Evolutionary conservation across 257 asterid species (phyloP).

Genomic region (Solanum corneliomulleri): DNA sequence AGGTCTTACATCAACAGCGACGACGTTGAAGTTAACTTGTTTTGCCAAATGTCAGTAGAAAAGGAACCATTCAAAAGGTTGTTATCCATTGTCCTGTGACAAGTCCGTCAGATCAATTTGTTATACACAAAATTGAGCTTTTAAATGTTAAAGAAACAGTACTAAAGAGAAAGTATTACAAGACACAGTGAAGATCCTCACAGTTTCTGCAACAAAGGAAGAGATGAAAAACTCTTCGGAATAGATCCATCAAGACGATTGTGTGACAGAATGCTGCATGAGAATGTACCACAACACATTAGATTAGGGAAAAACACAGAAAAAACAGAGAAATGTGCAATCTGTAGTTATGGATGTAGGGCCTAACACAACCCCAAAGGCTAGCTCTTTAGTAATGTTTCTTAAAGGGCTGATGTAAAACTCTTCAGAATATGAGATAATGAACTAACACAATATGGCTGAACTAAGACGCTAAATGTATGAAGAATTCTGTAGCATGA

Average conservation of each 20-base stretch:
- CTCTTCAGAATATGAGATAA: not conserved
- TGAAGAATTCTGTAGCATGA: not conserved
- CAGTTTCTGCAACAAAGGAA: slow-evolving; percentile 73
- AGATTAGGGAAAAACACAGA: not conserved
- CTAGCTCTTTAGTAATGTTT: not conserved
- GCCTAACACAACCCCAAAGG: not conserved
- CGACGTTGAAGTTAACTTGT: slow-evolving; percentile 38
- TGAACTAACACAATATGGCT: not conserved
- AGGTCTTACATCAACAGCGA: slow-evolving; percentile 57
- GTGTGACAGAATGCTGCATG: slow-evolving; percentile 64
- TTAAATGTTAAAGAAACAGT: not conserved
- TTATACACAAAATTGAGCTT: not conserved
- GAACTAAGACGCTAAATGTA: not conserved
- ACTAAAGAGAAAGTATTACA: not conserved
- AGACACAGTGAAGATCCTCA: slow-evolving; percentile 28
- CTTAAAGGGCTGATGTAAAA: not conserved
- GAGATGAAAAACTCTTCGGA: slow-evolving; percentile 65
- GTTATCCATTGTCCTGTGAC: slow-evolving; percentile 66
- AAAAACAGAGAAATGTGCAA: not conserved
- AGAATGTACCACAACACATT: not conserved
- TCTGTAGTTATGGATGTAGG: not conserved
- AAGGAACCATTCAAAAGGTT: slow-evolving; percentile 72
- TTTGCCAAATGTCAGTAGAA: slow-evolving; percentile 74
- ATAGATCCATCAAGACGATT: slow-evolving; percentile 68
- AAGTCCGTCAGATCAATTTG: not conserved